Base-by-base conservation (phyloP, 768 basidiomycete species). In the Serendipita vermifera region DNA sequence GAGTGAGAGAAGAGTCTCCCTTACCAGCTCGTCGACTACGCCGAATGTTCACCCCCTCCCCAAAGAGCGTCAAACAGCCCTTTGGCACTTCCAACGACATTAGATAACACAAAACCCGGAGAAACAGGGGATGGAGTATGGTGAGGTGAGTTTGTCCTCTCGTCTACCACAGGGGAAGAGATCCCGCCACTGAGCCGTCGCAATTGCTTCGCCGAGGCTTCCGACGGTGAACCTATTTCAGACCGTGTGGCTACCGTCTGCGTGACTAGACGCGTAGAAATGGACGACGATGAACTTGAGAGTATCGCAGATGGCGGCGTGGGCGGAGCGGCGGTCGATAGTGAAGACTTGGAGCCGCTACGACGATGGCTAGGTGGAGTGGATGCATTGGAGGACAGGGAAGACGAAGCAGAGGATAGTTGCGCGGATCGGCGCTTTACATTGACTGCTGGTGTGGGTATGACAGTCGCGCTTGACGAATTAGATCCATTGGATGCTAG, bases 251-350 rank as follows among this genome's bases (percentile, higher is more conserved):
- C 41, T 11, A 43, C 41, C 9, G 24, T 24, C 14, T 15, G 41
- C 11, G 41, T 43, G 14, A 43, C 41, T 11, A 13, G 41, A 13
- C 41, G 41, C 13, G 41, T 43, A 13, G 41, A n/a, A n/a, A n/a
- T 43, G 11, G 41, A 13, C 41, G 41, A 90, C 14, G 41, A 43
- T 24, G 41, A 43, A 22, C 15, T 43, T 11, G 13, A 13, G 13
- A 13, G 41, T 22, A 43, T 43, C 11, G 22, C 41, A 11, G 41
- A 11, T n/a, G 41, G 41, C 14, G 41, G 41, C 14, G 41, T 43
- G 11, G 41, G 11, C 13, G 41, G 41, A 13, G 41, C 15, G 41
- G 24, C 41, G 26, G 41, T n/a, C n/a, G n/a, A 43, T 15, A 15
- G 41, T 15, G 41, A 43, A 13, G 41, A 43, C 13, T 24, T 11